phyloP scores from a whole-genome alignment of 192 early-diverging fungal species.

The Coemansia sp. region DNA sequence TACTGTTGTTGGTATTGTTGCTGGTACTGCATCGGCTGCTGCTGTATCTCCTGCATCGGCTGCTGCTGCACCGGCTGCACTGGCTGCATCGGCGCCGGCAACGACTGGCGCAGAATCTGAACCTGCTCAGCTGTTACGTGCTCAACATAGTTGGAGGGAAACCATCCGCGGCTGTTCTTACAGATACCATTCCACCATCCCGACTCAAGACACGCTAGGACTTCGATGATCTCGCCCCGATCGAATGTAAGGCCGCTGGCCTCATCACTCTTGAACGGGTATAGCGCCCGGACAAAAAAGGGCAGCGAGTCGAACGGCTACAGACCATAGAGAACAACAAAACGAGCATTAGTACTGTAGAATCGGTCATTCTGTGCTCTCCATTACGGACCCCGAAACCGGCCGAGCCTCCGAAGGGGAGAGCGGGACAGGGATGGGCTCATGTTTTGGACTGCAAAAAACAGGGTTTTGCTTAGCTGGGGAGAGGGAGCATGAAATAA shows the following conservation, averaged over 20 bases:
- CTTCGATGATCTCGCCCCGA: constrained; percentile 85
- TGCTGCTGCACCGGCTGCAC: constrained; percentile 9
- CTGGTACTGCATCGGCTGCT: constrained; percentile 8
- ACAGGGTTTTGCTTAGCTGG: not conserved
- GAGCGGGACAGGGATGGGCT: not conserved
- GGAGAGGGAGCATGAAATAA: not conserved
- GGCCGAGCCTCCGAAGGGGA: not conserved
- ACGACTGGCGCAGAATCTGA: constrained; percentile 41
- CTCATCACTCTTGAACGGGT: constrained; percentile 81
- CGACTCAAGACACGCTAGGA: constrained; percentile 81
- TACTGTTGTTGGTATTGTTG: not conserved
- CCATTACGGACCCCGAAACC: not conserved
- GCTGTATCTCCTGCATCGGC: constrained; percentile 30
- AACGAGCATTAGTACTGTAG: not conserved
- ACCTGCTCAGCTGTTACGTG: constrained; percentile 58
- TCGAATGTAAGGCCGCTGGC: constrained; percentile 76
- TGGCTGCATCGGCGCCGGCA: constrained; percentile 11
- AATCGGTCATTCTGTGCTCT: not conserved
- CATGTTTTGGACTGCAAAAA: not conserved
- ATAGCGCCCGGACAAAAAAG: constrained; percentile 71
- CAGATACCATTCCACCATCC: constrained; percentile 98
- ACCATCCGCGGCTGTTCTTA: constrained; percentile 79
- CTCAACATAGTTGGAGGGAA: constrained; percentile 83
- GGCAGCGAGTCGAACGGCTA: constrained; percentile 38
- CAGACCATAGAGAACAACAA: not conserved